phyloP scores from a whole-genome alignment of 257 asterid species.

The Solanum paucissectum region DNA sequence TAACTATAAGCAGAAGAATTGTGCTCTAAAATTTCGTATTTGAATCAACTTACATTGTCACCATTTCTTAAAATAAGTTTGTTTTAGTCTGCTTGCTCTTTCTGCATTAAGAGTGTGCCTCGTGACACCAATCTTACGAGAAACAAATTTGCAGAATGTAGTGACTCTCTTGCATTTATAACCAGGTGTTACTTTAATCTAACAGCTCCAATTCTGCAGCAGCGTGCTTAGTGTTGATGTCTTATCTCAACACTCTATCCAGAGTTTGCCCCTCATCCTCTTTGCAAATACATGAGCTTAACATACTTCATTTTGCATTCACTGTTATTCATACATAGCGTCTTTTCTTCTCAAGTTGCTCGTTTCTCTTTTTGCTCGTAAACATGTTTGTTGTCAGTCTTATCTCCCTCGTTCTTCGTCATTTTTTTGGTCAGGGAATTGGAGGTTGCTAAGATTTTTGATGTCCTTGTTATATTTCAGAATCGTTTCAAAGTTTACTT shows the following conservation, averaged over 20 bases:
- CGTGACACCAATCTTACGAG: background rate
- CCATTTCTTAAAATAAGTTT: background rate
- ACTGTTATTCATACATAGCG: background rate
- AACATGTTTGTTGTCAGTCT: background rate
- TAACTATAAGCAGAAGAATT: background rate
- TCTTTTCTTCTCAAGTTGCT: background rate
- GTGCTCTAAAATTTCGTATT: background rate
- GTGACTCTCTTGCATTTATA: background rate
- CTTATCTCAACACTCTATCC: background rate
- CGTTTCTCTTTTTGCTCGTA: background rate
- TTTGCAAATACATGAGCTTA: background rate
- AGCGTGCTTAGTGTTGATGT: background rate
- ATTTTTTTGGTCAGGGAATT: background rate
- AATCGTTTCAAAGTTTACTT: background rate
- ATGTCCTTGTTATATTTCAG: background rate
- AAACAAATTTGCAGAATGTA: background rate
- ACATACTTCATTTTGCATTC: background rate
- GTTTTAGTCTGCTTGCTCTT: background rate
- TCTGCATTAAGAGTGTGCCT: background rate
- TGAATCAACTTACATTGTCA: background rate
- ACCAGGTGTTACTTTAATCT: background rate
- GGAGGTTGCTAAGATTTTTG: background rate
- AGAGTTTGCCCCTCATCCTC: background rate
- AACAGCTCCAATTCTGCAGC: background rate
- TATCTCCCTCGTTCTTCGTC: background rate